Evolutionary conservation across 345 rosid genomes (phyloP).

Genomic region (Linum trigynum): DNA sequence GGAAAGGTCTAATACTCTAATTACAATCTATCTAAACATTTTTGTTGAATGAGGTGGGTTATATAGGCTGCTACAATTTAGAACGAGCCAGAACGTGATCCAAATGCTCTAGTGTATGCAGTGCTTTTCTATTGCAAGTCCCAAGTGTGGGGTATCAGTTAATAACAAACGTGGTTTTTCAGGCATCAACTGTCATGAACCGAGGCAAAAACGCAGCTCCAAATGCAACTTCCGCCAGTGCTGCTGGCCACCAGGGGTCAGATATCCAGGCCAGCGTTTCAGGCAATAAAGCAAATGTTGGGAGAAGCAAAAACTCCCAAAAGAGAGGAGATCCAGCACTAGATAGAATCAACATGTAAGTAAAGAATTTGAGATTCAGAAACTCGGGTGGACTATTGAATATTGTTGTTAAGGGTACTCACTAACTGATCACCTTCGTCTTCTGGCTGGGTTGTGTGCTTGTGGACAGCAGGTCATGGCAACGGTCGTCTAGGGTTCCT

Average conservation of each 20-base stretch:
- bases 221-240: neutral
- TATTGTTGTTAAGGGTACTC: neutral
- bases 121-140: no score
- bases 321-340: constrained; percentile 39
- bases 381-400: no score
- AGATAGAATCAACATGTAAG: constrained; percentile 77
- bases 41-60: no score
- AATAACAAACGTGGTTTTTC: no score
- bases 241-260: constrained; percentile 28
- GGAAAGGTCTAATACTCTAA: no score
- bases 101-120: no score
- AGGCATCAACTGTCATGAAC: no score
- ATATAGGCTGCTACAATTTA: no score
- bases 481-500: constrained; percentile 31
- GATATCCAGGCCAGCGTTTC: constrained; percentile 15
- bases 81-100: no score
- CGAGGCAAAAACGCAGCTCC: no score
- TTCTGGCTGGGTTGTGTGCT: neutral
- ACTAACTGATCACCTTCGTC: neutral
- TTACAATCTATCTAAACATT: no score
- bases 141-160: no score
- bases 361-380: constrained; percentile 2
- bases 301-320: constrained; percentile 18
- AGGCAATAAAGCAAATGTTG: constrained; percentile 22
- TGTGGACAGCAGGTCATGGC: constrained; percentile 68